phyloP scores from a whole-genome alignment of 177 flowering plant genomes.

The Vitis hybrid region DNA sequence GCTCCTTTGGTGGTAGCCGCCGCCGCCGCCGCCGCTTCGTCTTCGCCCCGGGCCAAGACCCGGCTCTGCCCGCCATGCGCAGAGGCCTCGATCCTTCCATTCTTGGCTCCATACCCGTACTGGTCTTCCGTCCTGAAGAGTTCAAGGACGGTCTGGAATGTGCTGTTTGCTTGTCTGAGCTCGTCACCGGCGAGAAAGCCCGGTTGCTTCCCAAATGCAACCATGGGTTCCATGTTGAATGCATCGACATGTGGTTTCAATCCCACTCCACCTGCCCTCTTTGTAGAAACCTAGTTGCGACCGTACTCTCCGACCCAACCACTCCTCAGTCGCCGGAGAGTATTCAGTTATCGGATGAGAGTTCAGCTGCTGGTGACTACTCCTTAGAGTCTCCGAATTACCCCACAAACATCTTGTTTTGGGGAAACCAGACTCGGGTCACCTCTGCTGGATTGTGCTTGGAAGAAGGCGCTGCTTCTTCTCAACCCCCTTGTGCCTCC shows the following conservation, averaged over 20 bases:
- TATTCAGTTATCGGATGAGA: constrained; percentile 9
- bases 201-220: constrained; percentile 68
- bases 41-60: constrained; percentile 39
- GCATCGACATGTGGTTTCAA: constrained; percentile 94
- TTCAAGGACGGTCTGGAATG: constrained; percentile 68
- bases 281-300: constrained; percentile 50
- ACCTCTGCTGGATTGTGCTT: constrained; percentile 26
- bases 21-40: constrained; percentile 36
- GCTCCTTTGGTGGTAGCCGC: neutral
- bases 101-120: constrained; percentile 50
- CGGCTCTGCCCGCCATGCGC: constrained; percentile 8
- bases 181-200: constrained; percentile 59
- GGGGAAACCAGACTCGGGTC: constrained; percentile 66
- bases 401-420: constrained; percentile 84
- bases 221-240: constrained; percentile 80
- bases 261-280: constrained; percentile 90
- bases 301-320: neutral
- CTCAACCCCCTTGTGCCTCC: neutral
- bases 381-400: constrained; percentile 38
- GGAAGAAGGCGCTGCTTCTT: constrained; percentile 30
- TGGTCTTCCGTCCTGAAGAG: constrained; percentile 30
- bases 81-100: constrained; percentile 51
- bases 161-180: constrained; percentile 68
- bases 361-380: constrained; percentile 7
- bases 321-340: constrained; percentile 3